Conservation (phyloP, 208 protist species). For the Acanthamoeba triangularis region DNA sequence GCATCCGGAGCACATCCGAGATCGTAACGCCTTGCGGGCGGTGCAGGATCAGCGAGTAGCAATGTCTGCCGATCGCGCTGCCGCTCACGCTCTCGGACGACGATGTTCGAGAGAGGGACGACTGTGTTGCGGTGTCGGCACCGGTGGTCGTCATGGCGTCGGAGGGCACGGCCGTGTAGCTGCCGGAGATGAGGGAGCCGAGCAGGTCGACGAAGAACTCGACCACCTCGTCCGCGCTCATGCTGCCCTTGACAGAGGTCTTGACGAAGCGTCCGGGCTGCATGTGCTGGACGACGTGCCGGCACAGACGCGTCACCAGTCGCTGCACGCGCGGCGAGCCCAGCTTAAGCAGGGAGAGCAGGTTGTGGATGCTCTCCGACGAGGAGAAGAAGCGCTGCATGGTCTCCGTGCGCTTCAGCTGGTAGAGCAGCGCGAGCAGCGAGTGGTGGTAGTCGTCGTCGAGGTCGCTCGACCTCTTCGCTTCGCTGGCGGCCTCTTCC, state of each 20-base stretch:
- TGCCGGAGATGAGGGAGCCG: slow-evolving; percentile 11
- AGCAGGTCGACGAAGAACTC: slow-evolving; percentile 35
- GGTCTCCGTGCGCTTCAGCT: slow-evolving; percentile 48
- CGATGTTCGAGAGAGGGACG: not conserved
- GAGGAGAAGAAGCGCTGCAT: slow-evolving; percentile 43
- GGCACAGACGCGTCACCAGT: slow-evolving; percentile 22
- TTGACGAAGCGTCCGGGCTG: not conserved
- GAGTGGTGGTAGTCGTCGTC: slow-evolving; percentile 64
- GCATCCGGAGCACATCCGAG: slow-evolving; percentile 20
- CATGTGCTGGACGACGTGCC: slow-evolving; percentile 35
- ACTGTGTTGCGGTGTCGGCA: not conserved
- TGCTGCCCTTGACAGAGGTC: not conserved
- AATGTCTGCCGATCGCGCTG: not conserved
- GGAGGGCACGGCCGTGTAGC: not conserved
- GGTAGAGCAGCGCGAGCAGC: slow-evolving; percentile 30
- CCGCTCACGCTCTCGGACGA: not conserved
- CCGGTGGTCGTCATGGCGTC: not conserved
- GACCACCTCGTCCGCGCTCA: slow-evolving; percentile 48
- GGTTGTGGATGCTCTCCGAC: slow-evolving; percentile 48
- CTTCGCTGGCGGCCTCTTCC: not conserved
- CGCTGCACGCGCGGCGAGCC: slow-evolving; percentile 63
- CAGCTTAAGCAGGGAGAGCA: slow-evolving; percentile 23
- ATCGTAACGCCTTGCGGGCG: slow-evolving; percentile 23
- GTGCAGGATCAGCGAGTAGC: slow-evolving; percentile 44
- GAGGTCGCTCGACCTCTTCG: not conserved